Percentiles rank a stretch among this genome's conserved stretches.
Conservation (phyloP, 331 rosid genomes). For the Prunus yedoensis region DNA sequence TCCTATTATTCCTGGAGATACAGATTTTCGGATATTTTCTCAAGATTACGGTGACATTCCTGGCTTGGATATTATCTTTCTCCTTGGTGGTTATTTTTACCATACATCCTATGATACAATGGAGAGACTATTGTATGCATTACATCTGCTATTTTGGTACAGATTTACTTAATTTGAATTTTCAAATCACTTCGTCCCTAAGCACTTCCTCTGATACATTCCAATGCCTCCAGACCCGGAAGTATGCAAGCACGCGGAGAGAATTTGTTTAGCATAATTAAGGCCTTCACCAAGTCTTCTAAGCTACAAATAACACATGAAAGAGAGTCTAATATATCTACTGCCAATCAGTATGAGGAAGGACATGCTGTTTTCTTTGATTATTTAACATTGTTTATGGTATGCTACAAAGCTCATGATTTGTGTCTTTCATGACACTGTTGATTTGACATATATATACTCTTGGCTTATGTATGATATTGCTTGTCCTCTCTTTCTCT, state of each 20-base stretch:
- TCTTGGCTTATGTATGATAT: conserved; percentile 14
- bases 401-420: conserved; percentile 42
- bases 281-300: conserved; percentile 78
- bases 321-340: conserved; percentile 42
- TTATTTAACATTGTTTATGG: conserved; percentile 89
- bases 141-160: conserved; percentile 54
- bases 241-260: conserved; percentile 99
- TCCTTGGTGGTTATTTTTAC: conserved; percentile 96
- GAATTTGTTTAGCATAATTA: conserved; percentile 79
- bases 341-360: conserved; percentile 38
- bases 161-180: conserved; percentile 38
- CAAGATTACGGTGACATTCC: conserved; percentile 88
- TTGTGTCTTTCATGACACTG: conserved; percentile 19
- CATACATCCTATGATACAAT: conserved; percentile 96
- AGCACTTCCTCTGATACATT: conserved; percentile 47
- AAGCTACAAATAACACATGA: conserved; percentile 54
- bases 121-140: conserved; percentile 86
- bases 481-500: conserved; percentile 15
- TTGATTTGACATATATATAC: conserved; percentile 18
- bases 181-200: conserved; percentile 27
- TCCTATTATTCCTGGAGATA: conserved; percentile 95
- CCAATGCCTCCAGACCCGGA: conserved; percentile 75
- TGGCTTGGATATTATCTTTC: conserved; percentile 96
- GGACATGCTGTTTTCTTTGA: conserved; percentile 91
- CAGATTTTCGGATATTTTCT: conserved; percentile 94